Evolutionary conservation across 139 green algal species (phyloP), one percentile per base, ranked within the genome.

Genomic region (Closterium sp.): DNA sequence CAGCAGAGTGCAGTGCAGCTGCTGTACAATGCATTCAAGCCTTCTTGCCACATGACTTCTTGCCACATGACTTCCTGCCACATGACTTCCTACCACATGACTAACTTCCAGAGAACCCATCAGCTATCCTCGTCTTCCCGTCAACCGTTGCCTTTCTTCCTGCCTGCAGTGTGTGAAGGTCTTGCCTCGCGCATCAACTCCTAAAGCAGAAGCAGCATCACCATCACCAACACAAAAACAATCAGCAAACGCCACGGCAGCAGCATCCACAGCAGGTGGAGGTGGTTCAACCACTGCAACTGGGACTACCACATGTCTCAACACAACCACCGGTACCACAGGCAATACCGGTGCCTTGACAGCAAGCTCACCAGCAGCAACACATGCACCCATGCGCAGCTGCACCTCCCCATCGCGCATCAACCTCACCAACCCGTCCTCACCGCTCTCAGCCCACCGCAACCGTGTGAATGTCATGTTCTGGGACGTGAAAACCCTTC

Each of bases 391-490:
- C 29, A 34, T 31, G 29, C 29, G 28, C 28, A 88, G 29, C 85
- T 31, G 28, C 85, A 30, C 85, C 85, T 31, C 85, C 29, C 85
- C 28, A 88, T 31, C 85, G 27, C 85, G 28, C 85, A 31, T 88
- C 29, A 31, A 31, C 87, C 31, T 32, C 27, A 17, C 87, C 87
- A 32, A 73, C 29, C 17, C 87, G 17, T 31, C 86, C 22, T 31
- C 87, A 30, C 27, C 62, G 19, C 62, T 79, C 10, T 79, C 62
- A 79, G 19, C 88, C 24, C 34, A 85, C 34, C 32, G 32, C 28
- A 70, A 89, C 85, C 17, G 34, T 29, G 22, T 92, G 4, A 88
- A 92, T 27, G 22, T 92, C 70, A 92, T 92, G 90, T n/a, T 29
- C 31, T 70, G 31, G 27, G 90, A 92, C 70, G 11, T 92, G 24